These are phyloP conservation scores for Mortierella claussenii DNA, from an alignment of 192 early-diverging fungal genomes.

Conservation along the genomic window DNA sequence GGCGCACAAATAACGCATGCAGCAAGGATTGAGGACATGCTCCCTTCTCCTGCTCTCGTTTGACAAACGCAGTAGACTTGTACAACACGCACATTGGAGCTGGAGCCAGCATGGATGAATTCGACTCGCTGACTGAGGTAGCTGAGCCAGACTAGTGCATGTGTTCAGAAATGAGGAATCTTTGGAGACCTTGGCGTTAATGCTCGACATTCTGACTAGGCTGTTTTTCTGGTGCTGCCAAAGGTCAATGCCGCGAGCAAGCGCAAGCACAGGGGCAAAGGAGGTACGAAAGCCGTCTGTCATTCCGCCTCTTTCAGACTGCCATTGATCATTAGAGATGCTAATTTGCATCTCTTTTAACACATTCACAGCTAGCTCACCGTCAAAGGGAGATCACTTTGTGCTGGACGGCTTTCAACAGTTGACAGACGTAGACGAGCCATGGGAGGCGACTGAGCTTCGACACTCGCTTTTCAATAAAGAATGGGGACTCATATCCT, in stretches of 20 bases:
- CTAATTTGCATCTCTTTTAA: no score
- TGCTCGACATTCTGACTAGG: constrained; percentile 24
- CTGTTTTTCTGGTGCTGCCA: constrained; percentile 56
- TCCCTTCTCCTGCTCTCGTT: no score
- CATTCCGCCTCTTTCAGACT: not conserved
- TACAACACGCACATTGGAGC: no score
- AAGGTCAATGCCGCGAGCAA: constrained; percentile 14
- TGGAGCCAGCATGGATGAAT: constrained; percentile 54
- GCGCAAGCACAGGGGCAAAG: constrained; percentile 12
- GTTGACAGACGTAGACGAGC: constrained; percentile 67
- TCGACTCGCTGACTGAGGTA: constrained; percentile 62
- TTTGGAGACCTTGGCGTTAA: not conserved
- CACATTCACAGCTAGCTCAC: not conserved
- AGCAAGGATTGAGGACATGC: no score
- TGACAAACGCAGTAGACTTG: no score
- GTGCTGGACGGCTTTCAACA: constrained; percentile 67
- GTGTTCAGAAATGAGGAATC: no score
- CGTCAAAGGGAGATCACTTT: constrained; percentile 19
- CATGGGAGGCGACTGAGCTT: constrained; percentile 58
- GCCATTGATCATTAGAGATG: no score
- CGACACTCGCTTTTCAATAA: constrained; percentile 60
- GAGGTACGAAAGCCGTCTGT: not conserved
- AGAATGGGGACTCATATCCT: constrained; percentile 64
- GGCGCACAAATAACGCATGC: no score
- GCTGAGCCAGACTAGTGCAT: no score